These are phyloP conservation scores for Aspergillus transmontanensis DNA, from an alignment of 2,329 filamentous ascomycete species.

Conservation along the genomic window DNA sequence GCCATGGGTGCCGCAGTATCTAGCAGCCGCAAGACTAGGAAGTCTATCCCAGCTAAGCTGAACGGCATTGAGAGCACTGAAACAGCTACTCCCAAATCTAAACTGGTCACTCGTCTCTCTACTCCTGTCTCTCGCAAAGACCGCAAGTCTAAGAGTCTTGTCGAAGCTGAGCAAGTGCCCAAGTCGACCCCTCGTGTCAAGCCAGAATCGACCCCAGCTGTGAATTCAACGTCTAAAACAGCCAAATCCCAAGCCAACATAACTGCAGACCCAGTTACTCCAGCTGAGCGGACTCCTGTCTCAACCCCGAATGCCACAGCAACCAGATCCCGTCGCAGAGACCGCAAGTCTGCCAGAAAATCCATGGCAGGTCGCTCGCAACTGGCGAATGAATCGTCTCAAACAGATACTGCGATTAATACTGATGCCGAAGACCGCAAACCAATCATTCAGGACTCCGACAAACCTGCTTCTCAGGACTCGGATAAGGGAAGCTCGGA, in stretches of 20 bases:
- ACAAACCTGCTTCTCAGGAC: slow-evolving; percentile 1
- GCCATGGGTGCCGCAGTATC: slow-evolving; percentile 9
- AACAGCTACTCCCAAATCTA: slow-evolving; percentile 6
- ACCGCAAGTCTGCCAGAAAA: slow-evolving; percentile 15
- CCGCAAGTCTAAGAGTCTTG: slow-evolving; percentile 12
- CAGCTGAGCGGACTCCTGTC: slow-evolving; percentile 5
- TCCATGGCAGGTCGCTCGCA: not conserved
- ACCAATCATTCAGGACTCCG: slow-evolving; percentile 2
- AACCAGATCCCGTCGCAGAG: slow-evolving; percentile 16
- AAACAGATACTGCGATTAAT: not conserved
- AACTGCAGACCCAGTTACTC: slow-evolving; percentile 9
- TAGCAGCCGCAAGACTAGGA: slow-evolving; percentile 16
- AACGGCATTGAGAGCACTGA: slow-evolving; percentile 13
- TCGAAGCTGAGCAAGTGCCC: slow-evolving; percentile 6
- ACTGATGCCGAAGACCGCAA: slow-evolving; percentile 1
- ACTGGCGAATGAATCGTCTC: not conserved
- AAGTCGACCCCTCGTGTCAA: slow-evolving; percentile 10
- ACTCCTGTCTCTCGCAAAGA: slow-evolving; percentile 17
- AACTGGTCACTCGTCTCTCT: slow-evolving; percentile 11
- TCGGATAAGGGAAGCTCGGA: slow-evolving; percentile 3
- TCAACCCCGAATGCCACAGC: slow-evolving; percentile 10
- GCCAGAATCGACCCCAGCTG: slow-evolving; percentile 1
- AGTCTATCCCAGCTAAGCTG: slow-evolving; percentile 21
- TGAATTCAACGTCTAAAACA: not conserved
- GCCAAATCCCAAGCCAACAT: slow-evolving; percentile 6